Percentiles rank a stretch among this genome's conserved stretches.
phyloP scores from a whole-genome alignment of 176 grass and related monocot species.

The Oryza australiensis region DNA sequence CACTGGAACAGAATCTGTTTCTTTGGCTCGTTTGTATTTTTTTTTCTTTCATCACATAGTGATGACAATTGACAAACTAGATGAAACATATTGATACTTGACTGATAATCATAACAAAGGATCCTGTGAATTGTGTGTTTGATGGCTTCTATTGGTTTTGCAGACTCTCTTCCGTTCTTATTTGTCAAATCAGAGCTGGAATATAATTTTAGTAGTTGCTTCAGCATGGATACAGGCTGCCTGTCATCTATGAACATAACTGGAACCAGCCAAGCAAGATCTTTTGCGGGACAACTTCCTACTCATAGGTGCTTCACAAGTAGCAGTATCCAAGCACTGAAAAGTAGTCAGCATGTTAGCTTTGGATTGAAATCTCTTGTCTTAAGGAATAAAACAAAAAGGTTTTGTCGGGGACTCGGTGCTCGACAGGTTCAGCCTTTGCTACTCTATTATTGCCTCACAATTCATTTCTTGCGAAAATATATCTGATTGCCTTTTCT shows the following conservation, averaged over 20 bases:
- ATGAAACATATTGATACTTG: background rate
- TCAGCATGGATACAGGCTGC: conserved; percentile 61
- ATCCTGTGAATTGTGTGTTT: background rate
- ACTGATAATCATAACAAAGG: background rate
- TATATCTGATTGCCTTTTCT: conserved; percentile 20
- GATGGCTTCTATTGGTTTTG: conserved; percentile 13
- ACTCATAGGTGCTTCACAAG: conserved; percentile 48
- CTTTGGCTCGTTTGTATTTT: background rate
- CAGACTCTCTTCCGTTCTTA: background rate
- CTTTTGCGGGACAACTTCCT: conserved; percentile 33
- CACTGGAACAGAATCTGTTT: background rate
- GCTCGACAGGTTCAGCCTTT: conserved; percentile 48
- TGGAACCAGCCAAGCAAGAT: conserved; percentile 50
- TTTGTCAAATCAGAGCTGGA: background rate
- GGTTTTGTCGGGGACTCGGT: conserved; percentile 33
- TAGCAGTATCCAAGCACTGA: conserved; percentile 42
- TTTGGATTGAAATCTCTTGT: conserved; percentile 30
- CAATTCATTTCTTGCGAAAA: conserved; percentile 8
- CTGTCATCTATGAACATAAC: conserved; percentile 64
- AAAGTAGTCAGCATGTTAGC: conserved; percentile 32
- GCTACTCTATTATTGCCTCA: background rate
- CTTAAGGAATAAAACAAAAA: conserved; percentile 42
- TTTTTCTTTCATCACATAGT: background rate
- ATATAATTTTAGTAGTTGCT: background rate
- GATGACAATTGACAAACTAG: background rate